Percentiles rank a stretch among this genome's conserved stretches.
Conservation (phyloP, 345 rosid species). For the Raphanus sativus region DNA sequence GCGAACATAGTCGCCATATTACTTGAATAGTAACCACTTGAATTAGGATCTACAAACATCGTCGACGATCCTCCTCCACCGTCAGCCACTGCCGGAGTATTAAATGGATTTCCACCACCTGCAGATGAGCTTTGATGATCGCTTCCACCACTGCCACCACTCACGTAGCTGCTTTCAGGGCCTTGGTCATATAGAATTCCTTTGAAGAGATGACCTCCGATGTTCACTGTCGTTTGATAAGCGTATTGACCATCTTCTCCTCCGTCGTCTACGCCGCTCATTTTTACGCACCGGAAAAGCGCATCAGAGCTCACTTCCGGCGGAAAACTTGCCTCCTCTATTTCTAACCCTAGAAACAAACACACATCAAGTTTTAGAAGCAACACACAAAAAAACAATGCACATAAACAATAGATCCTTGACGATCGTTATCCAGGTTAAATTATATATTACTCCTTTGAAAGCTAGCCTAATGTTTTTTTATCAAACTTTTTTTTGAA, state of each 20-base stretch:
- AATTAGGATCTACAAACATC: constrained; percentile 36
- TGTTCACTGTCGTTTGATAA: constrained; percentile 81
- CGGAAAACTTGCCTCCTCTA: constrained; percentile 61
- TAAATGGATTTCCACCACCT: constrained; percentile 35
- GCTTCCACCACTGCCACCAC: constrained; percentile 44
- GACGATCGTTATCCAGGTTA: not conserved
- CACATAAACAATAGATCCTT: not conserved
- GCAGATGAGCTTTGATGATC: constrained; percentile 65
- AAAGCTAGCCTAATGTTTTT: not conserved
- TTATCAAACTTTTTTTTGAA: not conserved
- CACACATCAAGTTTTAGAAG: not conserved
- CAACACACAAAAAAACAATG: not conserved
- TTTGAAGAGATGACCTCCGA: constrained; percentile 86
- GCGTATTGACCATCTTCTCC: constrained; percentile 79
- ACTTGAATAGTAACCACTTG: constrained; percentile 36
- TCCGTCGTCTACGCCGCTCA: constrained; percentile 64
- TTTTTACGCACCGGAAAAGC: constrained; percentile 71
- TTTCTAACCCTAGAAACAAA: constrained; percentile 61
- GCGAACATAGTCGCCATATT: constrained; percentile 36
- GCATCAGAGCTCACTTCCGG: constrained; percentile 67
- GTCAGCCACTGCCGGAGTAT: constrained; percentile 4
- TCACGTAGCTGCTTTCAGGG: constrained; percentile 50
- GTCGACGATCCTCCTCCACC: constrained; percentile 30
- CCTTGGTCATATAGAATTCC: constrained; percentile 95
- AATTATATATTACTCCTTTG: not conserved